Evolutionary conservation across 2,329 filamentous ascomycete genomes (phyloP), one percentile per base, ranked within the genome.

Genomic region (Cytospora chrysosperma): DNA sequence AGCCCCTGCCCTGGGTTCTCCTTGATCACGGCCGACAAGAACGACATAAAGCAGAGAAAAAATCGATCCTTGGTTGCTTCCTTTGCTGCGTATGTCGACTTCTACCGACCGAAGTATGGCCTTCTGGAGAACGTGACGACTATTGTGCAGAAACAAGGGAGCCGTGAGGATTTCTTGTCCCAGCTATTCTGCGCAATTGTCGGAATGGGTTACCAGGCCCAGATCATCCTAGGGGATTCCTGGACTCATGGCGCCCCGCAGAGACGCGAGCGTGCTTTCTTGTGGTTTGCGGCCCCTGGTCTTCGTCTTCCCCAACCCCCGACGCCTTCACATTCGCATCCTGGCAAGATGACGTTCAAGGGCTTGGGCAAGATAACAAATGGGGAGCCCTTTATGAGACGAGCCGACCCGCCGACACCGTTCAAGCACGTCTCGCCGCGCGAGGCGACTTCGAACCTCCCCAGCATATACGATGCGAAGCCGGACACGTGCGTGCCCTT

Each of bases 1-100:
- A 91, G 86, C 58, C 92, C 92, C 0, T 96, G 92, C 68, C 90
- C 88, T 19, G 91, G 89, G 0, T 95, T 92, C 69, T 93, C 90
- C 0, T 60, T 68, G 0, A 73, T 91, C 1, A 93, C 93, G 6
- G 68, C 68, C 0, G 74, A 88, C 68, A 86, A 81, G 69, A 76
- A 79, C 0, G 88, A 82, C 2, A 71, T 78, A 0, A 60, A 77
- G 4, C 88, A 90, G 10, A 75, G 86, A 7, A 85, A 85, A 64
- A 92, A 95, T 70, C 89, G 89, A 37, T 93, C 90, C 0, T 83
- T 95, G 32, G 84, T 95, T 0, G 91, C 90, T 0, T 90, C 90
- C 0, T 91, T 94, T 43, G 88, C 87, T 0, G 86, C 91, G 0
- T 91, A 84, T 64, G 79, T 94, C 1, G 91, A 96, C 67, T 76